A percentile compares a stretch with the other conserved stretches of the same genome.
Conservation (phyloP, 2,329 filamentous ascomycete genomes). For the Neopestalotiopsis sp. region DNA sequence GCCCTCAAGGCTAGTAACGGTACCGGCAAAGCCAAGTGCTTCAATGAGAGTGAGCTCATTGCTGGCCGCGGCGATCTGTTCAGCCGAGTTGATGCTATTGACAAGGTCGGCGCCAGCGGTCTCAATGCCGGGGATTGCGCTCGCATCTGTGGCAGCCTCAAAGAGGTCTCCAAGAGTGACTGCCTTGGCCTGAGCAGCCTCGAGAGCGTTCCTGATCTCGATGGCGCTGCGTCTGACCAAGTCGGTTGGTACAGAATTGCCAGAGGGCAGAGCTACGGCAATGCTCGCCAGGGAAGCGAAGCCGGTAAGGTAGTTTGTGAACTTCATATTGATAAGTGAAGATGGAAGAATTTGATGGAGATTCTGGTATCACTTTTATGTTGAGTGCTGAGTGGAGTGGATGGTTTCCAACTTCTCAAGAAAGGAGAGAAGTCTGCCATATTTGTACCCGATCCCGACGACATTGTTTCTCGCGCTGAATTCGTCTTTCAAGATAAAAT, state of each 20-base stretch:
- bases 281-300: background rate
- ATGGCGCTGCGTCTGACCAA: background rate
- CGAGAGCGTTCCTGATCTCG: background rate
- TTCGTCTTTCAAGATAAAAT: no score
- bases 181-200: slow-evolving; percentile 3
- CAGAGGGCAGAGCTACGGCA: background rate
- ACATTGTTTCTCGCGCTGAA: no score
- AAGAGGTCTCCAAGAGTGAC: slow-evolving; percentile 1
- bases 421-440: background rate
- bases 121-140: background rate
- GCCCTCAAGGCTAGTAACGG: slow-evolving; percentile 6
- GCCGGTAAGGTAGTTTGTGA: background rate
- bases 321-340: background rate
- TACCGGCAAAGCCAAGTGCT: slow-evolving; percentile 11
- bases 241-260: background rate
- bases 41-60: slow-evolving; percentile 4
- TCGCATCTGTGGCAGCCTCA: background rate
- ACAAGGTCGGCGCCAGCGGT: background rate
- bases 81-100: background rate
- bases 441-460: background rate
- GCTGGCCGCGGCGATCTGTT: slow-evolving; percentile 8
- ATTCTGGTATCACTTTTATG: background rate
- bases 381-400: background rate
- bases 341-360: background rate
- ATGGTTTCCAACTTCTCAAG: background rate